These are phyloP conservation scores for Zopfia rhizophila DNA, from an alignment of 2,329 filamentous ascomycete genomes.

Conservation along the genomic window DNA sequence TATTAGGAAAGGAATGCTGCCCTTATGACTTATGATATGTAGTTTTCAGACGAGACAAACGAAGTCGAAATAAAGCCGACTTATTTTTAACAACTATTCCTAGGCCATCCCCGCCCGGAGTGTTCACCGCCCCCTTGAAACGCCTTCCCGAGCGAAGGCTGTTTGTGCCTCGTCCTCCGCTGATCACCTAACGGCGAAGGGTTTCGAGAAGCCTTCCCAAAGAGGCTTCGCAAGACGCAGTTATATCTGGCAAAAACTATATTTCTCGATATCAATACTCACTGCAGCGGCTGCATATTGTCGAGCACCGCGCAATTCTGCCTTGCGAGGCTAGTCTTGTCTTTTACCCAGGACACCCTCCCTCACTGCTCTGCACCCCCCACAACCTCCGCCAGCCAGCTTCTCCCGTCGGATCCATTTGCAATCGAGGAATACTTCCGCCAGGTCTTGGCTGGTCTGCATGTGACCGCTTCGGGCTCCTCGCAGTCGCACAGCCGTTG, in stretches of 20 bases:
- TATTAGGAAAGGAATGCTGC: too few species aligned
- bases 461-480: constrained; percentile 44
- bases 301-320: background rate
- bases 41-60: too few species aligned
- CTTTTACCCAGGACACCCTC: constrained; percentile 20
- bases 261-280: too few species aligned
- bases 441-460: constrained; percentile 37
- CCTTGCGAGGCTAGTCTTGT: background rate
- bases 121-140: too few species aligned
- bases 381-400: too few species aligned
- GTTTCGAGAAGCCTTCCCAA: constrained; percentile 30
- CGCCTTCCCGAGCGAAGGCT: constrained; percentile 3
- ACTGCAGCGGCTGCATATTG: background rate
- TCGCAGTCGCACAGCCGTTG: constrained; percentile 43
- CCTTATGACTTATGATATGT: too few species aligned
- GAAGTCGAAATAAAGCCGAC: too few species aligned
- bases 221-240: too few species aligned
- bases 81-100: too few species aligned
- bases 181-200: constrained; percentile 10
- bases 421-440: constrained; percentile 17
- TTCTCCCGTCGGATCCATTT: constrained; percentile 12
- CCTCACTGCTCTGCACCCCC: too few species aligned
- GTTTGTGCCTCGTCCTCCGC: constrained; percentile 6
- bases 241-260: too few species aligned
- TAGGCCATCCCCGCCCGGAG: too few species aligned